Base-by-base conservation (phyloP, 805 yeast species). In the Metschnikowia rubicola region DNA sequence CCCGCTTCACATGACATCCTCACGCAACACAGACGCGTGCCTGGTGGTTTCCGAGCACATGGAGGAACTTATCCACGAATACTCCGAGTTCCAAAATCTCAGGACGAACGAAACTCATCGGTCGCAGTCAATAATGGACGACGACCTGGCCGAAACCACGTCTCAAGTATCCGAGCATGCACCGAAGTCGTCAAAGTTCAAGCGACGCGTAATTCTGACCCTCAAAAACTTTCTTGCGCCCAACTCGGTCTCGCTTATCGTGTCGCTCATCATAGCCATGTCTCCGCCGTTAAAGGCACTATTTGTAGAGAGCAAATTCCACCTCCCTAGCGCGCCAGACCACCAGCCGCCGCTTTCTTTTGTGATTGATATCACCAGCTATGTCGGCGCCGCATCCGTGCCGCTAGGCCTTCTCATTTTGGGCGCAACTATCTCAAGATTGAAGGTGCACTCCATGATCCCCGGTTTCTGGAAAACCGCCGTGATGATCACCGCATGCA, bases 341-440 rank as follows among this genome's bases (percentile, higher is more conserved):
- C 73, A 75, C 1, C 72, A 74, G 46, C 97, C 97, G 0, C 91
- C 95, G 0, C 71, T 92, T 30, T 88, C 88, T 32, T 91, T 91
- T 54, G 46, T 91, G 5, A 86, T 92, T 81, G 96, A 92, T 61
- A 80, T 84, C 54, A 74, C 92, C 0, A 61, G 79, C 2, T 92
- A 92, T 61, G 70, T 92, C 8, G 96, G 96, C 0, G 81, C 81
- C 28, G 97, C 97, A 0, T 81, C 87, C 41, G 96, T 92, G 31
- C 98, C 97, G 1, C 65, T 88, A 48, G 98, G 97, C 0, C 70
- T 92, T 50, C 63, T 88, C 38, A 60, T 92, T 48, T 65, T 92
- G 29, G 98, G 98, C 2, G 96, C 92, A 13, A 89, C 96, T 2
- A 80, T 92, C 36, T 86, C 96, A 1, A 70, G 97, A 40, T 73